A percentile compares a stretch with the other conserved stretches of the same genome.
Conservation (phyloP, 1,284 basidiomycete species). For the Tylopilus sp. region DNA sequence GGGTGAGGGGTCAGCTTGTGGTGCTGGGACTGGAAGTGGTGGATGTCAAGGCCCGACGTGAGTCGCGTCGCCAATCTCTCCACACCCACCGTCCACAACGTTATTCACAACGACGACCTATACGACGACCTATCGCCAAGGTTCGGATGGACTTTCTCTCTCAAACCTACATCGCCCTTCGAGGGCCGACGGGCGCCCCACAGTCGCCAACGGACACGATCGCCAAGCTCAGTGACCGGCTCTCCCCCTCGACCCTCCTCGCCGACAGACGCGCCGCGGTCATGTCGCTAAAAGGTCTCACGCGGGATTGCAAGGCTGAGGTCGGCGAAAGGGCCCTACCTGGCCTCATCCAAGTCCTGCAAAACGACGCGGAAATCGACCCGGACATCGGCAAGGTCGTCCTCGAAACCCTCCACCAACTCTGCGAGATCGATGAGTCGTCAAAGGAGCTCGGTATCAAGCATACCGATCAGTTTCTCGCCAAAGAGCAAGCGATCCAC, state of each 20-base stretch:
- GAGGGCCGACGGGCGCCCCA: slow-evolving; percentile 70
- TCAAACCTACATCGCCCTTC: slow-evolving; percentile 75
- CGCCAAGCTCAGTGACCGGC: slow-evolving; percentile 80
- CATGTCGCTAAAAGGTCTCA: slow-evolving; percentile 86
- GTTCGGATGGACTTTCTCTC: slow-evolving; percentile 71
- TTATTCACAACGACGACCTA: background rate
- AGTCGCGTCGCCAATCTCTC: background rate
- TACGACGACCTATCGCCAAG: background rate
- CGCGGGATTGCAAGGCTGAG: slow-evolving; percentile 86
- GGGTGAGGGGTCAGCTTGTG: background rate
- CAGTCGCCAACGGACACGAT: slow-evolving; percentile 87
- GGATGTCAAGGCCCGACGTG: background rate
- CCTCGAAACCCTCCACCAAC: slow-evolving; percentile 77
- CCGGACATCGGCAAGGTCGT: slow-evolving; percentile 87
- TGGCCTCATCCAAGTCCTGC: slow-evolving; percentile 75
- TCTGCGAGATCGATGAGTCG: slow-evolving; percentile 68
- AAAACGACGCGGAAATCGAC: slow-evolving; percentile 85
- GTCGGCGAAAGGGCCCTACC: slow-evolving; percentile 75
- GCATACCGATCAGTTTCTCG: slow-evolving; percentile 70
- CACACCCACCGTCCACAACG: background rate
- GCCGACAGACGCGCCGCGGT: slow-evolving; percentile 92
- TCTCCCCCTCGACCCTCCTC: slow-evolving; percentile 81
- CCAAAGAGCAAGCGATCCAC: slow-evolving; percentile 70
- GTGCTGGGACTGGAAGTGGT: too few species aligned
- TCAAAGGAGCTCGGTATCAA: slow-evolving; percentile 62